Base-by-base conservation (phyloP, 1,139 yeast genomes). In the Nakaseomyces nivariensis region DNA sequence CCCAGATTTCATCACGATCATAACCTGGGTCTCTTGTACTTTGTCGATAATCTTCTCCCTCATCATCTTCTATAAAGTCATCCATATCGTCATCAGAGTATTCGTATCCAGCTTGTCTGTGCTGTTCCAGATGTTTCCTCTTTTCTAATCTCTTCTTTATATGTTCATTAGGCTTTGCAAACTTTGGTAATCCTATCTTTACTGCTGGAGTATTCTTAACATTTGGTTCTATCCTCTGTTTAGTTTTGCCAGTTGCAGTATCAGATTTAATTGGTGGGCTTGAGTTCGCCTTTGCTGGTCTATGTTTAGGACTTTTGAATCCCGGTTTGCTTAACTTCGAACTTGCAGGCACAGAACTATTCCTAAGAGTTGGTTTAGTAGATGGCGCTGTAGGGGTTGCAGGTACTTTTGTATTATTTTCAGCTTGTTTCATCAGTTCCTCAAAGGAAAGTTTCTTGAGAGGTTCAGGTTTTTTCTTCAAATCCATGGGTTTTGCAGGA, bases 1-100 rank as follows among this genome's bases (percentile, higher is more conserved):
- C 80, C 96, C 96, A 88, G 46, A 90, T 89, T 64, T 89, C 96
- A 54, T 85, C 90, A 48, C 92, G 70, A 58, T 86, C 85, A 58
- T 83, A 86, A 8, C 80, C 87, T 1, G 54, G 59, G n/a, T 49
- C 60, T 8, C 38, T 17, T 13, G 37, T 40, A n/a, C 42, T 47
- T 27, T 40, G 43, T 7, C 52, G 55, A 11, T 53, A 57, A 3
- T 53, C 54, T n/a, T 65, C 70, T 29, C 71, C 79, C 31, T 76
- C 82, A 46, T 79, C 85, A 52, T 79, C 84, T 11, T 79, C 78
- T 8, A 73, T 85, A 31, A 82, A 75, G 56, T 78, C 77, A 54
- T 73, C 81, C 54, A 74, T 69, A 51, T 72, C 62, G 45, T 67
- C 71, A 24, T 65, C 66, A 3, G 67, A 70, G 11, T 56, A 52